Base-by-base conservation (phyloP, 192 early-diverging fungal genomes). In the Obelidium mucronatum region DNA sequence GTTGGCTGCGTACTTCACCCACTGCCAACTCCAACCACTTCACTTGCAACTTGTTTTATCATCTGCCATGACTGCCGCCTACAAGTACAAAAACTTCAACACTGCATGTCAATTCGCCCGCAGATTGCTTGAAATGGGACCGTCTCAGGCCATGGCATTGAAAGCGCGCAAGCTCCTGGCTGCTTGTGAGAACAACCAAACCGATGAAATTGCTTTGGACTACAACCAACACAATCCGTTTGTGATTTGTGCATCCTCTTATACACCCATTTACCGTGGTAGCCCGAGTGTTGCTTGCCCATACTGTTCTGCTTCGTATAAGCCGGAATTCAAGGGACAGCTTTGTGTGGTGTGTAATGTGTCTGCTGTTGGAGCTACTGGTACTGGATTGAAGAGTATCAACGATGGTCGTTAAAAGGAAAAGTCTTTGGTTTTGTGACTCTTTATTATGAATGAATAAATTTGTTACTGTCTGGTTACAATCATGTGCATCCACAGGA, bases 171-270 rank as follows among this genome's bases (percentile, higher is more conserved):
- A 60, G 31, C 48, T 77, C 30, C 34, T 74, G 24, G 72, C 72
- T 19, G 67, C 85, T 90, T 94, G 90, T 72, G 93, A 95, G 78
- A 91, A 89, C 44, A 93, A 89, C 65, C 91, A 92, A 60, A 86
- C 88, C 26, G 94, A 98, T 82, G 91, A 90, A 76, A 87, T 96
- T 33, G 72, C 86, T 26, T 79, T 99, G 24, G 91, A 96, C 52
- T 99, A 98, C 80, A 95, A 99, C 77, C 94, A 95, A 79, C 96
- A 93, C 87, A 98, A 96, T 79, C 95, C 97, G 64, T 97, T 98
- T 79, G 91, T 91, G 2, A 82, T 96, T 2, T 98, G 97, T 78
- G 94, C 86, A 15, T 86, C 88, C 39, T 92, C 95, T 33, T 94
- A 90, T 74, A 88, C 92, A 37, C 95, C 98, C 4, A 98, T 99